Percentiles rank a stretch among this genome's conserved stretches.
phyloP scores from a whole-genome alignment of 2,329 filamentous ascomycete genomes.

The Cadophora malorum region DNA sequence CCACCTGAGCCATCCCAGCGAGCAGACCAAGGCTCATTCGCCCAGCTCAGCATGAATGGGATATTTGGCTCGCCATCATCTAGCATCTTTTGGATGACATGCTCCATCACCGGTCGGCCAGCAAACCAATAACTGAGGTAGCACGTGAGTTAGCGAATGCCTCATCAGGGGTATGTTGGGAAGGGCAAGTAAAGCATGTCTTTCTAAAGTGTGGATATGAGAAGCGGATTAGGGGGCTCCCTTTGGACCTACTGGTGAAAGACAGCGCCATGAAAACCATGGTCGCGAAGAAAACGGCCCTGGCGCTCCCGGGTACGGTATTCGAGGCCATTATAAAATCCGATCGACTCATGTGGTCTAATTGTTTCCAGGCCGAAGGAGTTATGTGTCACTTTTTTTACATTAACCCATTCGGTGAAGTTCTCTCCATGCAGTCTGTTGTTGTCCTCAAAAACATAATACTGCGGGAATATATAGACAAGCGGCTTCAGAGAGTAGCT shows the following conservation, averaged over 20 bases:
- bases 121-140: slow-evolving; percentile 25
- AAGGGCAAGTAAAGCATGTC: neutral
- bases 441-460: slow-evolving; percentile 27
- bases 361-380: slow-evolving; percentile 25
- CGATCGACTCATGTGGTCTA: slow-evolving; percentile 27
- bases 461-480: slow-evolving; percentile 28
- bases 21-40: slow-evolving; percentile 30
- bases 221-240: neutral
- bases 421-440: slow-evolving; percentile 25
- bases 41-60: slow-evolving; percentile 30
- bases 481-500: slow-evolving; percentile 25
- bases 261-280: slow-evolving; percentile 24
- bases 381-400: slow-evolving; percentile 25
- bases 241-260: slow-evolving; percentile 21
- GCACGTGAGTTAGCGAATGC: neutral
- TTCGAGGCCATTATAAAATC: slow-evolving; percentile 31
- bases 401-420: slow-evolving; percentile 29
- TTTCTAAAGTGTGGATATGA: neutral
- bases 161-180: neutral
- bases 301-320: slow-evolving; percentile 27
- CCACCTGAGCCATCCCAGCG: slow-evolving; percentile 25
- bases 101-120: slow-evolving; percentile 27
- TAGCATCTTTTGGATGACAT: slow-evolving; percentile 27
- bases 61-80: slow-evolving; percentile 29
- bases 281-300: slow-evolving; percentile 26